Evolutionary conservation across 2,329 filamentous ascomycete species (phyloP).

Genomic region (Ascomycota sp.): DNA sequence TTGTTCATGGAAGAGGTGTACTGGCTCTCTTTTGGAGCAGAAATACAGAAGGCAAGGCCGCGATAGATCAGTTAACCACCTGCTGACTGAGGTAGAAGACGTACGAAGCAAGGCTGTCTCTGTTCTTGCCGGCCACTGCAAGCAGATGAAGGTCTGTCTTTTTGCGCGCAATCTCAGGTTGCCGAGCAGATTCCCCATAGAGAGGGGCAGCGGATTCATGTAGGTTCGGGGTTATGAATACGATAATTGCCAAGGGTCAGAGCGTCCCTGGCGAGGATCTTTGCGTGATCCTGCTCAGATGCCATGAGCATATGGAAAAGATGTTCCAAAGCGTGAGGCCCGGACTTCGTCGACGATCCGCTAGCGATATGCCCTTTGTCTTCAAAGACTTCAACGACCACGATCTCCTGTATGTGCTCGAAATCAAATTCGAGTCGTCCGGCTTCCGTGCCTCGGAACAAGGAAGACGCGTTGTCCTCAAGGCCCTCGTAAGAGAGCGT

Average conservation of each 20-base stretch:
- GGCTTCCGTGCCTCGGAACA: conserved; percentile 27
- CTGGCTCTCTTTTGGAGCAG: conserved; percentile 40
- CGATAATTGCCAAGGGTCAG: conserved; percentile 51
- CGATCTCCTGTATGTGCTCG: conserved; percentile 35
- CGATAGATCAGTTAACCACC: conserved; percentile 49
- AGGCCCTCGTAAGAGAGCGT: conserved; percentile 35
- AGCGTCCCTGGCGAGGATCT: conserved; percentile 46
- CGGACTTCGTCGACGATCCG: conserved; percentile 43
- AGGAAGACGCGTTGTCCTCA: conserved; percentile 31
- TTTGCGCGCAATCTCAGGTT: conserved; percentile 54
- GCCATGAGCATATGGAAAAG: conserved; percentile 42
- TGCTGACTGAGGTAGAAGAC: conserved; percentile 54
- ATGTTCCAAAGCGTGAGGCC: conserved; percentile 60
- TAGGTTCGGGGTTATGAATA: conserved; percentile 46
- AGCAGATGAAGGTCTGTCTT: conserved; percentile 56
- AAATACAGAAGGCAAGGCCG: conserved; percentile 31
- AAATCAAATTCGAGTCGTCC: conserved; percentile 36
- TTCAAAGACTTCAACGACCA: conserved; percentile 45
- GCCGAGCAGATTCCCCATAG: conserved; percentile 42
- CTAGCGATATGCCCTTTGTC: conserved; percentile 35
- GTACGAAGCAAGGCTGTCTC: conserved; percentile 46
- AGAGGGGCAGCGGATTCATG: conserved; percentile 24
- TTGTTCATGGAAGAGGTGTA: conserved; percentile 66
- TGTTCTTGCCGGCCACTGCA: conserved; percentile 49
- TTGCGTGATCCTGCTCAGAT: conserved; percentile 49